A percentile compares a stretch with the other conserved stretches of the same genome.
Conservation (phyloP, 2,329 filamentous ascomycete genomes). For the Cytospora chrysosperma region DNA sequence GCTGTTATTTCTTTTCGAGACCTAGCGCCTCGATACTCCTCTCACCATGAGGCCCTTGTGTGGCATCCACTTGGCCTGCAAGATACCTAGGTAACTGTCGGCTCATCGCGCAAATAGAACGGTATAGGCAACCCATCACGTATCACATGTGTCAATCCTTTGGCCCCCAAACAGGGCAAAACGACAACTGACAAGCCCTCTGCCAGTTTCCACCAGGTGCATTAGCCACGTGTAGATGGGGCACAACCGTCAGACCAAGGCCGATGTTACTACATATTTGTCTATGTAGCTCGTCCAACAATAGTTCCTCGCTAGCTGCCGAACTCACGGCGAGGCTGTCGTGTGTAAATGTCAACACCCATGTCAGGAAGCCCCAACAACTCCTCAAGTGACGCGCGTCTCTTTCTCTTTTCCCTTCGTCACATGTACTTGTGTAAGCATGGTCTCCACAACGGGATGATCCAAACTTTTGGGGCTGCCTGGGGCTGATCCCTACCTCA, state of each 20-base stretch:
- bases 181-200: neutral
- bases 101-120: neutral
- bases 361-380: neutral
- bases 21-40: neutral
- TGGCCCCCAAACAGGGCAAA: neutral
- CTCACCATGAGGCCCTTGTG: neutral
- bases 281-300: neutral
- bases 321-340: constrained; percentile 5
- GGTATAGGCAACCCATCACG: neutral
- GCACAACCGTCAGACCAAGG: neutral
- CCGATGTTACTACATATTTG: neutral
- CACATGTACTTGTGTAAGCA: constrained; percentile 9
- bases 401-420: constrained; percentile 1
- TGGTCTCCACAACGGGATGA: constrained; percentile 11
- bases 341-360: neutral
- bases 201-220: neutral
- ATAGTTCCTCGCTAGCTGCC: neutral
- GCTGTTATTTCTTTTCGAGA: neutral
- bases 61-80: neutral
- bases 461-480: neutral
- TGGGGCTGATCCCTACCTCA: constrained; percentile 8
- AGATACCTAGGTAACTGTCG: neutral
- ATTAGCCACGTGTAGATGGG: constrained; percentile 9
- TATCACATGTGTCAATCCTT: neutral
- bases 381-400: constrained; percentile 17